Evolutionary conservation across 2,329 filamentous ascomycete genomes (phyloP), one percentile per base, ranked within the genome.

Genomic region (Pseudogymnoascus sp.): DNA sequence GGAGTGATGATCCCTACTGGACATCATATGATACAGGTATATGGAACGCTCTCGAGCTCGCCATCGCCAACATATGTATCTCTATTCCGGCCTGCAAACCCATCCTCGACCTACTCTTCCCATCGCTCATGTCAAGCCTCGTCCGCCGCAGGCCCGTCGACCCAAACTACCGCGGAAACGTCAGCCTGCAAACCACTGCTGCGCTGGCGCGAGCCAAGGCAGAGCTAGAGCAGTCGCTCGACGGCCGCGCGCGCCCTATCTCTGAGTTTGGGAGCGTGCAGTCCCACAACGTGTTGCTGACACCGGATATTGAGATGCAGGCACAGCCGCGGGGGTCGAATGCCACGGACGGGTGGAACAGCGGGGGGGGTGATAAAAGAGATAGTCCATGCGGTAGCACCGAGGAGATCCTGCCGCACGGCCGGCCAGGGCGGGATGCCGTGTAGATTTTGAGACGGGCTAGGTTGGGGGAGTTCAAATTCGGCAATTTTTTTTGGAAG

Each of bases 241-340:
- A 52, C 26, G 23, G 45, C 45, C 45, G 45, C 14, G 23, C 45
- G 14, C 45, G 45, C 45, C 45, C 23, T 7, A 31, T 31, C 45
- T 52, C 45, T 14, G 45, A 31, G n/a, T 52, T 52, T 52, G 45
- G 45, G 45, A 52, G 45, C 23, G 26, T 52, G 45, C 45, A 52
- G 23, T 52, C 45, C 14, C 14, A 52, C 23, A 52, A 52, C 45
- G n/a, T 52, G 45, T 23, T 52, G 45, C 14, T 52, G 45, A 52
- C 45, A 6, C 45, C 45, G 8, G 45, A 52, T 52, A 52, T 52
- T 23, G 45, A 52, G 23, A 52, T 52, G 45, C 23, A 52, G 12
- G 23, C 45, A 12, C 45, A 52, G 45, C 45, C 23, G 45, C 23
- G 45, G 14, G 45, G 14, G 45, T 52, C 45, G 14, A 31, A 52